Conservation (phyloP, 2,329 filamentous ascomycete genomes). For the Colletotrichum trifolii region DNA sequence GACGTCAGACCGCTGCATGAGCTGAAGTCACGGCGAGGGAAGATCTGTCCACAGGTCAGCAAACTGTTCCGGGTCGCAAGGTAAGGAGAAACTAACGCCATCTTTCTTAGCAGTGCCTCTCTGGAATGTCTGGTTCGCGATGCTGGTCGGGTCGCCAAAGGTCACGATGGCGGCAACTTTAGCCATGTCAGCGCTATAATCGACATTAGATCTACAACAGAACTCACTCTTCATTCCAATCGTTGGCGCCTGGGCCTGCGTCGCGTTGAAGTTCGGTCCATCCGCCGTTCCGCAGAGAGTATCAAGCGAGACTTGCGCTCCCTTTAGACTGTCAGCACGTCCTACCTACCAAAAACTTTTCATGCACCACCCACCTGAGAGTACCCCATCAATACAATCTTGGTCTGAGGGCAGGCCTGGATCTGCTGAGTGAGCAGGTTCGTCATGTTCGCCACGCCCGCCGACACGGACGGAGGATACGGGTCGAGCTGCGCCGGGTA, state of each 20-base stretch:
- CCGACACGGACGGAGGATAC: constrained; percentile 49
- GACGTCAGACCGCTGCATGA: constrained; percentile 4
- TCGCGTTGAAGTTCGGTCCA: constrained; percentile 41
- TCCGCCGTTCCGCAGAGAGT: constrained; percentile 50
- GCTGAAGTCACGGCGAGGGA: constrained; percentile 25
- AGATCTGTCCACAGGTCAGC: constrained; percentile 10
- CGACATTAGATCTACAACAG: background rate
- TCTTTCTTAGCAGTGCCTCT: constrained; percentile 49
- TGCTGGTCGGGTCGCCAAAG: constrained; percentile 55
- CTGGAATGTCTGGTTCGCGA: constrained; percentile 48
- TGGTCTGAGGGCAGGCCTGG: constrained; percentile 48
- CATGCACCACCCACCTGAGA: constrained; percentile 47
- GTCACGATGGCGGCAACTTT: constrained; percentile 53
- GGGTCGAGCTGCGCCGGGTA: constrained; percentile 51
- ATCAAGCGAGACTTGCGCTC: constrained; percentile 52
- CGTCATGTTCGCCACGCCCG: constrained; percentile 47
- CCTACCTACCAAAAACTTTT: background rate
- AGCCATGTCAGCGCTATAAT: background rate
- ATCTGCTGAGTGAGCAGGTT: constrained; percentile 46
- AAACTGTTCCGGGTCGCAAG: fast-evolving
- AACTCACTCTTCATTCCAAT: constrained; percentile 49
- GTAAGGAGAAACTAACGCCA: constrained; percentile 46
- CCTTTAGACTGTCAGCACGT: constrained; percentile 39
- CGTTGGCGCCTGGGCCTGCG: constrained; percentile 40
- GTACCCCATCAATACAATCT: constrained; percentile 55